Conservation (phyloP, 352 stramenopile species). For the Lagenidium sp. region DNA sequence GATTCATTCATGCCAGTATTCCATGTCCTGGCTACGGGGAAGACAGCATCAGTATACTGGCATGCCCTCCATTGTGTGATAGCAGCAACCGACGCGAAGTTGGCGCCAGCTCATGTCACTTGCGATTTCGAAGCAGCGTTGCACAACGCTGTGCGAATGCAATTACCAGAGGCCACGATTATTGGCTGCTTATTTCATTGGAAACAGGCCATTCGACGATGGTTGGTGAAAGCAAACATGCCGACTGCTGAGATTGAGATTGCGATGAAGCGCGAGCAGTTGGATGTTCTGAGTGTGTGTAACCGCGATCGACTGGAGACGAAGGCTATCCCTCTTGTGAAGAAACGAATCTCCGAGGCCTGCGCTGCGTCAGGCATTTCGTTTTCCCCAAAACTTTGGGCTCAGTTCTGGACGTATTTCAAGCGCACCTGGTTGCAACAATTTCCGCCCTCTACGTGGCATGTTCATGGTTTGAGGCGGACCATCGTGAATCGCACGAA, state of each 20-base stretch:
- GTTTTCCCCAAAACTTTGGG: not conserved
- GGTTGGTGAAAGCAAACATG: conserved; percentile 2
- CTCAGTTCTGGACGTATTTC: not conserved
- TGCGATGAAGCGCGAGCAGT: not conserved
- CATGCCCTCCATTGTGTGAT: not conserved
- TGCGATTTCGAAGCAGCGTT: conserved; percentile 3
- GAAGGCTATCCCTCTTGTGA: not conserved
- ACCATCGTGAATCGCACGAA: conserved; percentile 2
- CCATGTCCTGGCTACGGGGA: conserved; percentile 1
- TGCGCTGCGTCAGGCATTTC: not conserved
- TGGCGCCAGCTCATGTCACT: not conserved
- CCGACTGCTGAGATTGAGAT: not conserved
- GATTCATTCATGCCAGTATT: conserved; percentile 6
- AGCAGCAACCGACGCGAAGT: not conserved
- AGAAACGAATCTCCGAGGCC: not conserved
- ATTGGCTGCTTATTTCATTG: conserved; percentile 11
- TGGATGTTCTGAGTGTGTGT: not conserved
- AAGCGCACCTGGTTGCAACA: not conserved
- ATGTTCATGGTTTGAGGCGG: not conserved
- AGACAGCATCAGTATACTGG: conserved; percentile 1
- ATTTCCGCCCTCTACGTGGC: not conserved
- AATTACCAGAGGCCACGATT: not conserved
- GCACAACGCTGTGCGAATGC: not conserved
- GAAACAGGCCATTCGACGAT: conserved; percentile 5
- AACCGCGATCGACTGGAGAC: not conserved